These are phyloP conservation scores for Mycena floridula DNA, from an alignment of 768 basidiomycete genomes.

Conservation along the genomic window DNA sequence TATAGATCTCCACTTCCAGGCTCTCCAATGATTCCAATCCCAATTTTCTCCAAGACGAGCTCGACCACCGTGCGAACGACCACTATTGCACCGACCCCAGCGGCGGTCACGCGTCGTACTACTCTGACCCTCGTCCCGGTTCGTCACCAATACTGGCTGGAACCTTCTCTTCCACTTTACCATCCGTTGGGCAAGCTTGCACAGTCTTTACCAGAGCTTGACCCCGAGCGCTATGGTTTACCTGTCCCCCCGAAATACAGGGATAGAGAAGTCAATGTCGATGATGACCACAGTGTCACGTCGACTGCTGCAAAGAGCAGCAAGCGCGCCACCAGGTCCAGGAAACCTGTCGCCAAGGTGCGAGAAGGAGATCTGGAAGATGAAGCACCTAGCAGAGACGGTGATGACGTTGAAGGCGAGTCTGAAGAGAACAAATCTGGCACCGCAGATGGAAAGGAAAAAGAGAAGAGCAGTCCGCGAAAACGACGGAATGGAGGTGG, in stretches of 20 bases:
- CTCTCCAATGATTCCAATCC: not conserved
- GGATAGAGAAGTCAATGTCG: conserved; percentile 23
- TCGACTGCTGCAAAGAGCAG: not conserved
- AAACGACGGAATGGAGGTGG: conserved; percentile 25
- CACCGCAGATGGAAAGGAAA: not conserved
- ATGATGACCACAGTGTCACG: conserved; percentile 23
- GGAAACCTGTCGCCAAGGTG: conserved; percentile 4
- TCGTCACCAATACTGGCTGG: conserved; percentile 21
- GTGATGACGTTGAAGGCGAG: conserved; percentile 16
- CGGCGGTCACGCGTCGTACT: not conserved
- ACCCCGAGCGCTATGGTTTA: conserved; percentile 51
- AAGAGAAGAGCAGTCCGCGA: conserved; percentile 11
- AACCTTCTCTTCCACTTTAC: conserved; percentile 53
- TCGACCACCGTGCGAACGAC: not conserved
- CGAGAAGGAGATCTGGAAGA: conserved; percentile 4
- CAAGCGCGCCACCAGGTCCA: not conserved
- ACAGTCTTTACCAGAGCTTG: conserved; percentile 58
- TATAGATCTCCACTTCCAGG: not conserved
- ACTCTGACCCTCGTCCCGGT: not conserved
- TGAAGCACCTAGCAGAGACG: conserved; percentile 8
- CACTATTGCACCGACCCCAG: not conserved
- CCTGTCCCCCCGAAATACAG: conserved; percentile 28
- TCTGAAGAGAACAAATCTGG: not conserved
- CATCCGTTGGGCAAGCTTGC: conserved; percentile 62
- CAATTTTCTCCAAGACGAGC: not conserved